Base-by-base conservation (phyloP, 2,329 filamentous ascomycete genomes). In the Venturia oleaginea region DNA sequence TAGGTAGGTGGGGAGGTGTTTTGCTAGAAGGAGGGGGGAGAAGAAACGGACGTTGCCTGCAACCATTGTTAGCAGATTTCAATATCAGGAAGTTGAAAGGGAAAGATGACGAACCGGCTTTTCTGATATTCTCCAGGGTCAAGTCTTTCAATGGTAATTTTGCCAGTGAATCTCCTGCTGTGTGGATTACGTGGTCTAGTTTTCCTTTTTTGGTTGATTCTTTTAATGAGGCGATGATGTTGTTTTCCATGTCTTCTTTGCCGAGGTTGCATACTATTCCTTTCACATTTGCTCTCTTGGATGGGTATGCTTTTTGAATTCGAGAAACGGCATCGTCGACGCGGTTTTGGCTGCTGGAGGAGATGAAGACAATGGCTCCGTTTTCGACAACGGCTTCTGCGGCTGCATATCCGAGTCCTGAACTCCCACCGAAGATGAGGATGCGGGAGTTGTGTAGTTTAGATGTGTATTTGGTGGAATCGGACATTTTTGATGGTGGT, bases 341-440 rank as follows among this genome's bases (percentile, higher is more conserved):
- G 59, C 81, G 81, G 37, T 72, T 63, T 11, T 77, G 72, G 63
- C 79, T 83, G 2, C 85, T 87, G 2, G 83, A 85, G n/a, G 83
- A 81, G 69, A 89, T 80, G 57, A 78, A 80, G 19, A 89, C 81
- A n/a, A 13, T 30, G 38, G 71, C 72, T 40, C 83, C 84, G 65
- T 81, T 75, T 63, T 83, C 81, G 51, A 87, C 71, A 17, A 78
- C 75, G 2, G 80, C 82, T 76, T 86, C 81, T 62, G 86, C 85
- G 13, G 86, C 83, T 64, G 76, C 79, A 67, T 80, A 84, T 38
- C 86, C 86, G 48, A 89, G 85, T 62, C 86, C 86, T 19, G 82
- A 80, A 2, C 83, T 83, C 48, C 85, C 87, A 55, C 86, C 86
- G 59, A 89, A 78, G 70, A 89, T 74, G 48, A 90, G 81, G 68